Conservation (phyloP, 371 early-diverging fungal genomes). For the Apophysomyces variabilis region DNA sequence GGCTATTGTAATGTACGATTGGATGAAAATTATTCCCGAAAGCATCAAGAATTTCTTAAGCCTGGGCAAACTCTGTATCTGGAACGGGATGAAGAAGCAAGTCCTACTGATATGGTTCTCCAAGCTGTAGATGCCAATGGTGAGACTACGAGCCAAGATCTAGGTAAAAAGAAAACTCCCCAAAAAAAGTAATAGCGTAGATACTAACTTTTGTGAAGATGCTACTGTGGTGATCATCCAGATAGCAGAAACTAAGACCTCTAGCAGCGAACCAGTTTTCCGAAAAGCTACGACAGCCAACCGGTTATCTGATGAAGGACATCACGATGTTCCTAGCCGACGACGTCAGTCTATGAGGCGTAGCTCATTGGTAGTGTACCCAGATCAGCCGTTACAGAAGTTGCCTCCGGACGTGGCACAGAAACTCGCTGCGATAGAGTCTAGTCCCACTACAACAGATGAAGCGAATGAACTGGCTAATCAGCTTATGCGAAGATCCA, state of each 20-base stretch:
- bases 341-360: slow-evolving; percentile 11
- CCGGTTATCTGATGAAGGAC: neutral
- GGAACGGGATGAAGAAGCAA: slow-evolving; percentile 60
- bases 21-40: slow-evolving; percentile 34
- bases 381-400: slow-evolving; percentile 41
- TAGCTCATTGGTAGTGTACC: slow-evolving; percentile 56
- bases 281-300: neutral
- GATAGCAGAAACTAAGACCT: slow-evolving; percentile 1
- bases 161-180: slow-evolving; percentile 5
- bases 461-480: neutral
- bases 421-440: neutral
- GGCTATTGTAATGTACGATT: slow-evolving; percentile 49
- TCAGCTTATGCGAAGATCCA: slow-evolving; percentile 1
- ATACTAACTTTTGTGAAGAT: neutral
- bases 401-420: slow-evolving; percentile 1
- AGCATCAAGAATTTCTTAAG: slow-evolving; percentile 25
- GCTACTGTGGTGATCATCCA: slow-evolving; percentile 16
- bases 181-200: neutral
- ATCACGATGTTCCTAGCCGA: slow-evolving; percentile 6
- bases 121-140: slow-evolving; percentile 19
- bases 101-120: slow-evolving; percentile 52
- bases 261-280: slow-evolving; percentile 1
- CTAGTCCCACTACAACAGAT: neutral
- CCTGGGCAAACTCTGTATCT: slow-evolving; percentile 54
- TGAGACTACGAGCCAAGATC: slow-evolving; percentile 10